phyloP scores from a whole-genome alignment of 306 rosid genomes.

The Cicer bijugum region DNA sequence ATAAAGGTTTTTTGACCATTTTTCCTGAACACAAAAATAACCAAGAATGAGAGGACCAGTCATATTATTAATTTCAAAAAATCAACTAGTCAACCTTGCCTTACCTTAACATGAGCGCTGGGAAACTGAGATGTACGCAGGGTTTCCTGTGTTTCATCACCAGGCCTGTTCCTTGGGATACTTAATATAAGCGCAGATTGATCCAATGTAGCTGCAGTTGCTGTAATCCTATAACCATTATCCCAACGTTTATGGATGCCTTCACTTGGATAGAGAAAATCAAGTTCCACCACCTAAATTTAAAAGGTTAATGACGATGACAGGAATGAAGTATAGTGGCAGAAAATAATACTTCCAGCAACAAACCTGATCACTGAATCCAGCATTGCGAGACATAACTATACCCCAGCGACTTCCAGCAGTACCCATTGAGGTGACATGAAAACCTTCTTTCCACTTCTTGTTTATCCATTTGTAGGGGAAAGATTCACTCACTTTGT shows the following conservation, averaged over 20 bases:
- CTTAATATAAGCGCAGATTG: conserved; percentile 95
- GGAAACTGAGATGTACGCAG: conserved; percentile 96
- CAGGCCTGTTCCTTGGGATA: conserved; percentile 82
- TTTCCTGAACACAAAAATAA: conserved; percentile 65
- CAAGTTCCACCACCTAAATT: conserved; percentile 89
- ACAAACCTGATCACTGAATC: conserved; percentile 88
- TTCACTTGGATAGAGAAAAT: conserved; percentile 97
- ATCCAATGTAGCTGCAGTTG: conserved; percentile 94
- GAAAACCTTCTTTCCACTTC: conserved; percentile 98
- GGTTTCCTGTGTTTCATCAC: conserved; percentile 96
- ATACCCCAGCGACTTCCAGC: conserved; percentile 98
- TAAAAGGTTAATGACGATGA: background rate
- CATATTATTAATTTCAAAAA: conserved; percentile 19
- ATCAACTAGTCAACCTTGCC: background rate
- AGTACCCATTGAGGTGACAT: conserved; percentile 97
- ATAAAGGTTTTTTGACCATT: conserved; percentile 91
- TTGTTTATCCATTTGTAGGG: conserved; percentile 98
- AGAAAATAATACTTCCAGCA: conserved; percentile 28
- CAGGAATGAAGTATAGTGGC: background rate
- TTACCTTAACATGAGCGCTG: conserved; percentile 92
- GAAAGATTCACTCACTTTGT: conserved; percentile 97
- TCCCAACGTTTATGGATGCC: conserved; percentile 99
- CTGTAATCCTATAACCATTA: conserved; percentile 82
- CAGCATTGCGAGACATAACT: conserved; percentile 97
- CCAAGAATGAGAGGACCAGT: conserved; percentile 8